Evolutionary conservation across 331 rosid genomes (phyloP), one percentile per base, ranked within the genome.

Genomic region (Phaseolus coccineus): DNA sequence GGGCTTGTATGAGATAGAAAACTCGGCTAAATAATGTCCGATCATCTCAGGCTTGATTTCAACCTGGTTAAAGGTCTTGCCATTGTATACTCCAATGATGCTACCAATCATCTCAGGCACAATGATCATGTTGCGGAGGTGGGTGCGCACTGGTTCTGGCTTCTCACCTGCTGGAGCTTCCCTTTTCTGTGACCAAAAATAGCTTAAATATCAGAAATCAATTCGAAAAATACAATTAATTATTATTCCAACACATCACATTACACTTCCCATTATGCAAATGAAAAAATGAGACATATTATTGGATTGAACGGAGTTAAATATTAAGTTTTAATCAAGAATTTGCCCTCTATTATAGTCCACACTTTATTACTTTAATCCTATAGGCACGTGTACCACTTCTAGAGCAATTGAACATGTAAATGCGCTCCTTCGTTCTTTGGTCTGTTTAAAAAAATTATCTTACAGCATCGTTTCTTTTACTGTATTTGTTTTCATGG

Each of bases 101-200:
- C 98, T 94, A 37, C 97, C 98, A 8, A 92, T 94, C 97, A 94
- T 94, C 80, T 94, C 98, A 0, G 98, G 98, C 0, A 94, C 97
- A 27, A 94, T 94, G 16, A 94, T 94, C 98, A 94, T 94, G 53
- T 94, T 94, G 0, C 98, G 89, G 0, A 94, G 92, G 89, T 94
- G 98, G 5, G 98, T 94, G 12, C 97, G 85, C 6, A 94, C 98
- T 0, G 97, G 96, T 12, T 92, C 94, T 19, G 97, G 98, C 88
- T 92, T 94, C 87, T 94, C 97, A 79, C 98, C 98, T 0, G 94
- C 51, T 6, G 93, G 97, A 1, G 98, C 98, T 68, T 92, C 98
- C 74, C 94, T 87, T 92, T 94, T 94, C 96, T 93, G 73, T 11
- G 71, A 62, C 71, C 6, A 70, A 62, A 3, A 15, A 8, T 0